These are phyloP conservation scores for Sporothrix variecibatus DNA, from an alignment of 2,329 filamentous ascomycete species.

Conservation along the genomic window DNA sequence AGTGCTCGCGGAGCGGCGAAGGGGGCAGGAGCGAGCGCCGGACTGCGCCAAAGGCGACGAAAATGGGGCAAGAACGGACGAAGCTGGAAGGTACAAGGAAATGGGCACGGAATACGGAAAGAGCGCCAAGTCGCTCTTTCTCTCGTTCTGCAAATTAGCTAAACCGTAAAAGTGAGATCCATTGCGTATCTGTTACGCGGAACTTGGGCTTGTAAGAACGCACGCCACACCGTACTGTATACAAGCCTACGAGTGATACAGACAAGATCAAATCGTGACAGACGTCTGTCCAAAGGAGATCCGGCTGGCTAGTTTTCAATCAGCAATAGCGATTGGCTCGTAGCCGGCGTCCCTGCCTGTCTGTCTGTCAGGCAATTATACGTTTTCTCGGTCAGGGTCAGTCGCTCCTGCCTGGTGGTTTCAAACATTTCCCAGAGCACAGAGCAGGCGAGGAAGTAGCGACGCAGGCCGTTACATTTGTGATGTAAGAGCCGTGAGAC, in stretches of 20 bases:
- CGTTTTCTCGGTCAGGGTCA: background rate
- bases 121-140: background rate
- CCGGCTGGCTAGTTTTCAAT: background rate
- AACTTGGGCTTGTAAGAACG: background rate
- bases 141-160: background rate
- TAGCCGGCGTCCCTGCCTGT: background rate
- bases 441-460: background rate
- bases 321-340: background rate
- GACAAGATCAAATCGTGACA: background rate
- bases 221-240: background rate
- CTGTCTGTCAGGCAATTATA: background rate
- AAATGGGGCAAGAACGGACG: background rate
- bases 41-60: background rate
- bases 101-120: background rate
- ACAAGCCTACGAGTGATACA: background rate
- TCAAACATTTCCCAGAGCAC: background rate
- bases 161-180: background rate
- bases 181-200: slow-evolving; percentile 1
- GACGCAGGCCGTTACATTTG: background rate
- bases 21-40: background rate
- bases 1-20: background rate
- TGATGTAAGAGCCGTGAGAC: background rate
- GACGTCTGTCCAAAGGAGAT: background rate
- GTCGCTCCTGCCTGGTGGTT: background rate
- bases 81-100: background rate